A percentile compares a stretch with the other conserved stretches of the same genome.
These are phyloP conservation scores for Peniophora sp. DNA, from an alignment of 1,284 basidiomycete species.

Conservation along the genomic window DNA sequence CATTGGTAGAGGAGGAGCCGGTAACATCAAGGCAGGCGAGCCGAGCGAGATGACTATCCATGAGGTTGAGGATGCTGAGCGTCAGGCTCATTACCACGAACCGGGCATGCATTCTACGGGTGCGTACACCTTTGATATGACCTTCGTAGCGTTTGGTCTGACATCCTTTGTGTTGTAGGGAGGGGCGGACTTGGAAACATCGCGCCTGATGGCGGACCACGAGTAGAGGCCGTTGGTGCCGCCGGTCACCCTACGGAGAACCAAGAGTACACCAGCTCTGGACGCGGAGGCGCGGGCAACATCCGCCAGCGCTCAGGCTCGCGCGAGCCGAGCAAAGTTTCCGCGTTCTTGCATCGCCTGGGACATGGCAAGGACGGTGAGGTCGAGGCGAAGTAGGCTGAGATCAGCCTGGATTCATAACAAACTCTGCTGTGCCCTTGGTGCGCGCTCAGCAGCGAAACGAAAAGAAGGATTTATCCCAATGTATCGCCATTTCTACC, in stretches of 20 bases:
- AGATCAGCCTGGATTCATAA: too few relatives aligned
- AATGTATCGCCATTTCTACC: too few relatives aligned
- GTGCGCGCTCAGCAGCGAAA: too few relatives aligned
- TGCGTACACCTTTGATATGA: constrained; percentile 23
- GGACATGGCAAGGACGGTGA: too few relatives aligned
- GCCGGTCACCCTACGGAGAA: constrained; percentile 10
- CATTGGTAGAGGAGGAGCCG: constrained; percentile 60
- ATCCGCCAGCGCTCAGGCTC: constrained; percentile 41
- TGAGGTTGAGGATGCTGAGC: constrained; percentile 39
- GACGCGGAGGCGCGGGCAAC: constrained; percentile 73
- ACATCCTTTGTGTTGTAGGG: too few relatives aligned
- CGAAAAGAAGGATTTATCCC: too few relatives aligned
- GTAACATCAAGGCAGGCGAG: constrained; percentile 43
- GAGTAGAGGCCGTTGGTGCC: constrained; percentile 18
- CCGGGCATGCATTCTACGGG: constrained; percentile 25
- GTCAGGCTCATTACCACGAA: constrained; percentile 22
- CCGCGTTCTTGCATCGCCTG: neutral
- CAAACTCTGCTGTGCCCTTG: too few relatives aligned
- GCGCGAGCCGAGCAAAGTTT: constrained; percentile 20
- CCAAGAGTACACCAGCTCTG: constrained; percentile 35
- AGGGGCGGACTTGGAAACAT: constrained; percentile 64
- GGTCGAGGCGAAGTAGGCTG: too few relatives aligned
- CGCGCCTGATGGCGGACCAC: constrained; percentile 21
- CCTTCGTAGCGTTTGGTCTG: too few relatives aligned
- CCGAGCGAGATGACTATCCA: constrained; percentile 17